phyloP scores from a whole-genome alignment of 179 eudicot genomes.

The Silene noctiflora region DNA sequence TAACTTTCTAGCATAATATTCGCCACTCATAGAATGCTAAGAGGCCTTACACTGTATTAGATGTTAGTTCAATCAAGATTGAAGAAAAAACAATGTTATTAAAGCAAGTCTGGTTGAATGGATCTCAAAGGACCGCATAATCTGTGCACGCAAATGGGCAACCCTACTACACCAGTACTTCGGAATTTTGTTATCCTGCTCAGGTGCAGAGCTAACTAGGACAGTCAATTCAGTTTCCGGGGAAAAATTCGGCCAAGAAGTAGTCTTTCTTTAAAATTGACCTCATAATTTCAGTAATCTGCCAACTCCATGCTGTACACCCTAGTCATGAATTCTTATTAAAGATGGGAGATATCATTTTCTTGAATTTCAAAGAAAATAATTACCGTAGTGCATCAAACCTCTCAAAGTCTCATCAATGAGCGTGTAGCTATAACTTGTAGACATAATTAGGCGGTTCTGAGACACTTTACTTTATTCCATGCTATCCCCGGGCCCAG shows the following conservation, averaged over 20 bases:
- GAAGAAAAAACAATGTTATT: not conserved
- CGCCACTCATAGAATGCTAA: constrained; percentile 71
- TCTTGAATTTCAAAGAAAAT: too few species aligned
- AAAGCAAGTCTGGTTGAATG: constrained; percentile 1
- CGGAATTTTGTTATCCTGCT: not conserved
- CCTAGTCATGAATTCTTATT: not conserved
- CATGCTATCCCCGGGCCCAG: too few species aligned
- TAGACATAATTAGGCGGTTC: too few species aligned
- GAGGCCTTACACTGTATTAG: constrained; percentile 76
- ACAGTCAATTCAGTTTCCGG: not conserved
- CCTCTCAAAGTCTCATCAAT: too few species aligned
- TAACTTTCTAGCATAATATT: constrained; percentile 53
- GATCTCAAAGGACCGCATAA: not conserved
- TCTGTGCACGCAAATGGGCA: not conserved
- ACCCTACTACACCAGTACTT: not conserved
- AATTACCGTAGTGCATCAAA: too few species aligned
- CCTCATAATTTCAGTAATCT: not conserved
- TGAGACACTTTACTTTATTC: too few species aligned
- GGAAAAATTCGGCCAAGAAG: too few species aligned
- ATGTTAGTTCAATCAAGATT: not conserved
- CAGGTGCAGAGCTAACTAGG: not conserved
- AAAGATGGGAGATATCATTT: too few species aligned
- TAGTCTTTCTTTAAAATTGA: too few species aligned
- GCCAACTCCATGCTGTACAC: not conserved
- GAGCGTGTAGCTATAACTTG: too few species aligned